These are phyloP conservation scores for Tuber magnatum DNA, from an alignment of 495 filamentous ascomycete species.

Conservation along the genomic window DNA sequence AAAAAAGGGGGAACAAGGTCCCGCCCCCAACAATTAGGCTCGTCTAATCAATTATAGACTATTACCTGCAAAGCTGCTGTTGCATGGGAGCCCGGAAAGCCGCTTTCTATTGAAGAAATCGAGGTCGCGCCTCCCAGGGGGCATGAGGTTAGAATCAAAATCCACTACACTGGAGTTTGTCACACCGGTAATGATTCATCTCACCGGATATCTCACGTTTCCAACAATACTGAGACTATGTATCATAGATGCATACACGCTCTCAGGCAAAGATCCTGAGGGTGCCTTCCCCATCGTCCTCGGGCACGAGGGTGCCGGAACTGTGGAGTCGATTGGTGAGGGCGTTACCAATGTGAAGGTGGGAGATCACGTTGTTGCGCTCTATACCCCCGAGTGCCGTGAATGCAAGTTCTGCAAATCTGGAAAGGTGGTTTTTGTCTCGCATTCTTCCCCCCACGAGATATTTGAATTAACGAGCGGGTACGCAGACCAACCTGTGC, in stretches of 20 bases:
- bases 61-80: constrained; percentile 84
- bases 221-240: constrained; percentile 32
- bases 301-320: constrained; percentile 92
- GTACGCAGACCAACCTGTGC: constrained; percentile 76
- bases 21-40: neutral
- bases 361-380: constrained; percentile 88
- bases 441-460: neutral
- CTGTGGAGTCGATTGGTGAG: constrained; percentile 94
- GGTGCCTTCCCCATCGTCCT: constrained; percentile 95
- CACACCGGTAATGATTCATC: constrained; percentile 66
- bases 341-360: constrained; percentile 88
- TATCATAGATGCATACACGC: constrained; percentile 76
- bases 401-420: constrained; percentile 99
- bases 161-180: constrained; percentile 95
- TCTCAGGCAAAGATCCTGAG: constrained; percentile 96
- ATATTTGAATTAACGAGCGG: constrained; percentile 5
- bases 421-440: constrained; percentile 53
- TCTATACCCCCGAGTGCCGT: constrained; percentile 84
- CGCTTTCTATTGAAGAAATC: constrained; percentile 79
- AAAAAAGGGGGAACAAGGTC: neutral
- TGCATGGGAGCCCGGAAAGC: constrained; percentile 90
- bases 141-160: constrained; percentile 91
- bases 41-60: constrained; percentile 47
- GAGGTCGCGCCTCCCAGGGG: constrained; percentile 88
- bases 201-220: constrained; percentile 20